Evolutionary conservation across 768 basidiomycete species (phyloP), one percentile per base, ranked within the genome.

Genomic region (Megacollybia marginata): DNA sequence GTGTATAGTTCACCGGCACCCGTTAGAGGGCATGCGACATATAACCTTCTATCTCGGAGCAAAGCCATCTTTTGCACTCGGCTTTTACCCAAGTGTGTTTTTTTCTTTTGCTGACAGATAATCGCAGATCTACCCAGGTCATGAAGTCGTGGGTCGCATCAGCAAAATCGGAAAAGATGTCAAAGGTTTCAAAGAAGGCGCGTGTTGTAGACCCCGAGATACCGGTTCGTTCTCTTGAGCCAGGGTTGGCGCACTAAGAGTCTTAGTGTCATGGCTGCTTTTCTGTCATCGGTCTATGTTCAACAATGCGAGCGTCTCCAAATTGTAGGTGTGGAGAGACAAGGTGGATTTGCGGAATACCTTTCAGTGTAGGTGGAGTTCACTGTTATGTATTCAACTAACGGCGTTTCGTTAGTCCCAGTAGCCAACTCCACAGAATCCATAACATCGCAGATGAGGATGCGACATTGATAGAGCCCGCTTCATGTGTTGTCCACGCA

Each of bases 401-500:
- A 28, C 10, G 34, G 7, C 2, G 9, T 4, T 16, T 2, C 4
- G 15, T 42, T 4, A 13, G 20, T 18, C 18, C 35, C 23, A 28
- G 23, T 28, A 2, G 23, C 23, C 23, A 86, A 59, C 71, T 83
- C 12, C 88, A 80, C 74, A 83, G 83, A 65, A 83, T 88, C 57
- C 67, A 79, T 63, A 87, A 90, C 64, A 71, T 89, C 45, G 75
- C 79, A 9, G 85, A 88, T 57, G 83, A 86, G 59, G 86, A 88
- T 52, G 82, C 86, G 0, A 86, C 84, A 3, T 74, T 90, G 9
- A 67, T 88, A 33, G 87, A 89, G 57, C 88, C 87, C 8, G 82
- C 85, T 5, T 79, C 87, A 6, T 90, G 87, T 57, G 88, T 86
- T 31, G 74, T 90, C 35, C 87, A 90, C 65, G 87, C 87, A 9